Evolutionary conservation across 306 rosid genomes (phyloP).

Genomic region (Echinosophora koreensis): DNA sequence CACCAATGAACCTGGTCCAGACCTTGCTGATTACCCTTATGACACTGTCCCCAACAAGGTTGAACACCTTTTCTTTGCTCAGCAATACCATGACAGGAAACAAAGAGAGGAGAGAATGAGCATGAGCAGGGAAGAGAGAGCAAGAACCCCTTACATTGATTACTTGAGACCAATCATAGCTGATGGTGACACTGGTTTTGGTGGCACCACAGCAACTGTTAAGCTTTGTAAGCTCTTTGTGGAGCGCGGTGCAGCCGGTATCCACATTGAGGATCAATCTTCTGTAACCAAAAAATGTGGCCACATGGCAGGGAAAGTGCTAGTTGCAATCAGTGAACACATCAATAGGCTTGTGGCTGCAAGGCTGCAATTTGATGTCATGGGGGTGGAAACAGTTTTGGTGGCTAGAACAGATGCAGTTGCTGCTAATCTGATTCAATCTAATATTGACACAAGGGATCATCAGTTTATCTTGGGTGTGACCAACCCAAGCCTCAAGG

Average conservation of each 20-base stretch:
- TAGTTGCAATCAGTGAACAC: conserved; percentile 82
- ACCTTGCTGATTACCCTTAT: conserved; percentile 96
- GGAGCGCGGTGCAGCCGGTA: conserved; percentile 96
- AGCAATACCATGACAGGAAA: conserved; percentile 89
- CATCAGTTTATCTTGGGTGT: conserved; percentile 91
- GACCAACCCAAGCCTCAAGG: conserved; percentile 66
- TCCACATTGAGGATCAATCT: conserved; percentile 96
- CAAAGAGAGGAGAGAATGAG: conserved; percentile 91
- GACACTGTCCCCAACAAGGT: conserved; percentile 99
- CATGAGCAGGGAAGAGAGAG: conserved; percentile 80
- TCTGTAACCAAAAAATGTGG: conserved; percentile 94
- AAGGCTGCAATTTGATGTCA: conserved; percentile 91
- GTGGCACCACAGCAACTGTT: conserved; percentile 87
- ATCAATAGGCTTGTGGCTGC: conserved; percentile 93
- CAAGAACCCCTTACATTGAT: conserved; percentile 79
- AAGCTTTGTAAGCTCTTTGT: conserved; percentile 98
- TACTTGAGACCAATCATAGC: conserved; percentile 94
- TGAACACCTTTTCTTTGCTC: conserved; percentile 90
- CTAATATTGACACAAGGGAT: conserved; percentile 83
- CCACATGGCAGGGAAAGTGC: conserved; percentile 97
- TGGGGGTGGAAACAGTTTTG: conserved; percentile 90
- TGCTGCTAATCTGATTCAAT: conserved; percentile 82
- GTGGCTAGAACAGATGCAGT: conserved; percentile 96
- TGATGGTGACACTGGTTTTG: conserved; percentile 92
- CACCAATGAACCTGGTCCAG: conserved; percentile 97